These are phyloP conservation scores for Funneliformis mosseae DNA, from an alignment of 192 early-diverging fungal species.

Conservation along the genomic window DNA sequence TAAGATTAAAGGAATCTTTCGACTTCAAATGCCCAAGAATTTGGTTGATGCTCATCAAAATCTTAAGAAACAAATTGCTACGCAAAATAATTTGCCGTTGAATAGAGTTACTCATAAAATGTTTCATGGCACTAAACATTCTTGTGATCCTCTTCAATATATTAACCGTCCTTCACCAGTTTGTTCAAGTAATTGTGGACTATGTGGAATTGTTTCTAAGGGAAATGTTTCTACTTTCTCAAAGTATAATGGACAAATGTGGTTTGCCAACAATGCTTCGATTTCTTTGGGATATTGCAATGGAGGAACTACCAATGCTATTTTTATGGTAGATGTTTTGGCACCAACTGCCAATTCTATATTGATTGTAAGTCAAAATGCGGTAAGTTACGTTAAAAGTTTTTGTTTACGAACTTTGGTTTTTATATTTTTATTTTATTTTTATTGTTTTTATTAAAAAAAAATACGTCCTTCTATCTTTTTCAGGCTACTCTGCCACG, in stretches of 20 bases:
- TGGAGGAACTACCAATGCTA: not conserved
- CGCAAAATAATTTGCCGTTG: not conserved
- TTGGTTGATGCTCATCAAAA: constrained; percentile 4
- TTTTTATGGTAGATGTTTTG: constrained; percentile 1
- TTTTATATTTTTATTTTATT: too few relatives aligned
- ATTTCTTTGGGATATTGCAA: constrained; percentile 2
- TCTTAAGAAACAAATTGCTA: not conserved
- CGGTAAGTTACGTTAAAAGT: not conserved
- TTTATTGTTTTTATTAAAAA: too few relatives aligned
- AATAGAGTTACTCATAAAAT: not conserved
- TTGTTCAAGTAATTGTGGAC: not conserved
- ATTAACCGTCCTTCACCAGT: not conserved
- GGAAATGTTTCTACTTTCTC: not conserved
- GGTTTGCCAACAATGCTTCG: not conserved
- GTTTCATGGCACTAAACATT: constrained; percentile 5
- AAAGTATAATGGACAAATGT: not conserved
- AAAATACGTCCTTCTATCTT: too few relatives aligned
- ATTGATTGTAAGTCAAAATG: not conserved
- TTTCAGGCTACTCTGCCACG: too few relatives aligned
- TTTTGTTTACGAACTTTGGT: too few relatives aligned
- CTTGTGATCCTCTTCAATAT: not conserved
- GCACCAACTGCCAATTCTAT: not conserved
- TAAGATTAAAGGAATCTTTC: constrained; percentile 9
- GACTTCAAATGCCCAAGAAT: constrained; percentile 15
- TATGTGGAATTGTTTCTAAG: not conserved